Evolutionary conservation across 2,329 filamentous ascomycete species (phyloP), one percentile per base, ranked within the genome.

Genomic region (Zalaria obscura): DNA sequence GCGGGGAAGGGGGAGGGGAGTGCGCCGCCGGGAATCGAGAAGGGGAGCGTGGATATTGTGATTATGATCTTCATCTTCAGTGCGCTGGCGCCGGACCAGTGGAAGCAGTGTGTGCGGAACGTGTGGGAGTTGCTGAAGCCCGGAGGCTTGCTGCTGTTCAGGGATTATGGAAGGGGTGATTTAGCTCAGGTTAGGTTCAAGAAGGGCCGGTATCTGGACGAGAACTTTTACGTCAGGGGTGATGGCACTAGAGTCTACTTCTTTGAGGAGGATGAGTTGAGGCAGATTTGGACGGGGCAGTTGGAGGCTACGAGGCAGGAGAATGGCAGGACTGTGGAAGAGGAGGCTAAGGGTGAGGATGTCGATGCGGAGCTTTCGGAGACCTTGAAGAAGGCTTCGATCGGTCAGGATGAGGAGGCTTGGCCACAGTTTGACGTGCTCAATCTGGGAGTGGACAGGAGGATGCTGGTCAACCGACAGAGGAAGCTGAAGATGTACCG

Each of bases 51-150:
- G 45, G 89, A 98, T 61, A 76, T 96, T 33, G 85, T 93, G 32
- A 70, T 98, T 40, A 78, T 98, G 73, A 86, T 98, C 46, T 98
- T 98, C 66, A 89, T 96, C 56, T 96, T 98, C 68, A 94, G 86
- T 11, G 91, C 91, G 2, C 68, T 98, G 37, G 79, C 82, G 29
- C 91, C 91, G 0, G 60, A 63, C 38, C 87, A 98, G 61, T 98
- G 91, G 91, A 67, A 71, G 38, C 75, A 78, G 56, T 86, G 87
- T 8, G 77, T 96, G 33, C 66, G 70, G 44, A 98, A 96, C 57
- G 76, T 95, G 10, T 75, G 82, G 61, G 75, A 75, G 40, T 69
- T 94, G 31, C 72, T 98, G 48, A 96, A 93, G 65, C 86, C 87
- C 1, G 89, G 88, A 47, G 91, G 91, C n/a, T 73, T 84, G 54